Conservation (phyloP, 2,329 filamentous ascomycete species). For the Ceratocystiopsis sp. region DNA sequence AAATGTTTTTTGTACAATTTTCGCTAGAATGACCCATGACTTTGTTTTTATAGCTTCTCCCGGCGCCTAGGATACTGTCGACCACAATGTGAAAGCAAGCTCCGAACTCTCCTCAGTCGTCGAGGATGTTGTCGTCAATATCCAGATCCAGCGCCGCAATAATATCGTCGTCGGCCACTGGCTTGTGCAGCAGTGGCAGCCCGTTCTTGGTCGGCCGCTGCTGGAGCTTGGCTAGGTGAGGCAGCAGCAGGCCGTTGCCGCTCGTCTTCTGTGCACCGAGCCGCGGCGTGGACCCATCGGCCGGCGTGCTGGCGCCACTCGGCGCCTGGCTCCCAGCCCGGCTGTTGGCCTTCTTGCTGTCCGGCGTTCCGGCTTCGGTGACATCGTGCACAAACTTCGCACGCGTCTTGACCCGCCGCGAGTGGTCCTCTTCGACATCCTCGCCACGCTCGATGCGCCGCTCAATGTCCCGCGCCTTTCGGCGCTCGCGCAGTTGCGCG, state of each 20-base stretch:
- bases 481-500: conserved; percentile 70
- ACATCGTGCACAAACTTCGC: conserved; percentile 53
- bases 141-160: conserved; percentile 79
- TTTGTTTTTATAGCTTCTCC: no score
- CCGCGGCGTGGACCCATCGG: conserved; percentile 29
- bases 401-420: conserved; percentile 46
- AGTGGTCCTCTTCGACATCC: conserved; percentile 37
- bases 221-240: conserved; percentile 36
- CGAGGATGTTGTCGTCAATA: conserved; percentile 67
- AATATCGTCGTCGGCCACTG: conserved; percentile 79
- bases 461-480: conserved; percentile 41
- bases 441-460: conserved; percentile 47
- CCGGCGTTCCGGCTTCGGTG: conserved; percentile 23
- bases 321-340: conserved; percentile 18
- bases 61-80: no score
- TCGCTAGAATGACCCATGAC: no score
- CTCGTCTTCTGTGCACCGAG: conserved; percentile 22
- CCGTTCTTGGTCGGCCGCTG: conserved; percentile 37
- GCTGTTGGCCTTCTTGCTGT: conserved; percentile 31
- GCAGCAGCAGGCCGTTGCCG: conserved; percentile 19
- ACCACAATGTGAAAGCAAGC: no score
- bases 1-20: no score
- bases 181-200: conserved; percentile 55
- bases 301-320: conserved; percentile 33
- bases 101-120: background rate